A percentile compares a stretch with the other conserved stretches of the same genome.
Conservation (phyloP, 805 yeast genomes). For the Wickerhamomyces strasburgensis region DNA sequence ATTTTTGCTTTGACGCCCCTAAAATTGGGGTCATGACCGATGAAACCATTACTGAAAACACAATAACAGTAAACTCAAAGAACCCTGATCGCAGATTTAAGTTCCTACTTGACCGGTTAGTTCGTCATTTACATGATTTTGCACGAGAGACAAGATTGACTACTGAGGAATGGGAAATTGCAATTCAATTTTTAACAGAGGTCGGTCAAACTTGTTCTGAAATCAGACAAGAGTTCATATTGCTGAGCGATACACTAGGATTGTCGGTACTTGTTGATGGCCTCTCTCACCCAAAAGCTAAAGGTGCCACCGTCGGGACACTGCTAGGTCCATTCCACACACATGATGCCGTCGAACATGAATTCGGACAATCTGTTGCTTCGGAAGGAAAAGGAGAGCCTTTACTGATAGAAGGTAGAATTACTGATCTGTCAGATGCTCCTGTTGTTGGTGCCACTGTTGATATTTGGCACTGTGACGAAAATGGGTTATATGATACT, state of each 20-base stretch:
- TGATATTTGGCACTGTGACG: constrained; percentile 35
- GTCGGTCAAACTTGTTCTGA: constrained; percentile 31
- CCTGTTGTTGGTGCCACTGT: constrained; percentile 28
- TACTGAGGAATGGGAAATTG: constrained; percentile 33
- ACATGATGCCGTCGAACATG: constrained; percentile 27
- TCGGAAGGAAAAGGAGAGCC: constrained; percentile 32
- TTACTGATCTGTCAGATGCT: constrained; percentile 26
- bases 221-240: constrained; percentile 30
- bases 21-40: too few relatives aligned
- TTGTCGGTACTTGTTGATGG: constrained; percentile 31
- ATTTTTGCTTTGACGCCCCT: too few relatives aligned
- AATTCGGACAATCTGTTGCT: constrained; percentile 29
- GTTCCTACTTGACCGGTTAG: constrained; percentile 8
- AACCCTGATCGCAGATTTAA: too few relatives aligned
- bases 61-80: too few relatives aligned
- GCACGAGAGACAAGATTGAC: constrained; percentile 31
- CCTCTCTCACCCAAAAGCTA: constrained; percentile 24
- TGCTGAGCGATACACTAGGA: constrained; percentile 32
- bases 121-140: constrained; percentile 33
- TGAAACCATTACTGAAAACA: too few relatives aligned
- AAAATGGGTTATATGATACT: constrained; percentile 33
- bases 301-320: constrained; percentile 22
- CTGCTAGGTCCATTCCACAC: constrained; percentile 34
- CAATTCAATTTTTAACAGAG: constrained; percentile 28
- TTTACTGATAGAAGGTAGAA: constrained; percentile 24